phyloP scores from a whole-genome alignment of 2,329 filamentous ascomycete species.

The Sporothrix phasma region DNA sequence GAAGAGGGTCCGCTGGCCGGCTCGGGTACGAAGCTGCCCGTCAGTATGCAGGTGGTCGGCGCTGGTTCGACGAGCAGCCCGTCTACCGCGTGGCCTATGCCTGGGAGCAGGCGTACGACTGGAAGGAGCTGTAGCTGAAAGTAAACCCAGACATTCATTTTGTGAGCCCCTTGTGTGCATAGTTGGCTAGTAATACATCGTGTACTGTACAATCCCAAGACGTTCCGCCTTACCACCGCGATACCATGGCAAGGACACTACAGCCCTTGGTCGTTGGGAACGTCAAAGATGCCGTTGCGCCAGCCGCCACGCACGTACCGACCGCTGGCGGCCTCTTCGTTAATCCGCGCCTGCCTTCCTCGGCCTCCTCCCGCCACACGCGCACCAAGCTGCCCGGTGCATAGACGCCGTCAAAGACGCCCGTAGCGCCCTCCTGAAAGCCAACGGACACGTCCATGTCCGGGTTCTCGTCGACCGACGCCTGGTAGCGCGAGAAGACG shows the following conservation, averaged over 20 bases:
- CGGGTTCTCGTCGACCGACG: slow-evolving; percentile 45
- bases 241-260: not conserved
- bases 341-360: slow-evolving; percentile 58
- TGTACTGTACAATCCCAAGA: not conserved
- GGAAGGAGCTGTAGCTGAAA: slow-evolving; percentile 8
- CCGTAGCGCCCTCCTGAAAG: slow-evolving; percentile 36
- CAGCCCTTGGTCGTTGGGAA: slow-evolving; percentile 22
- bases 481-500: slow-evolving; percentile 23
- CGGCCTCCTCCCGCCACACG: slow-evolving; percentile 76
- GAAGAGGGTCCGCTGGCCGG: slow-evolving; percentile 4
- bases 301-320: slow-evolving; percentile 64
- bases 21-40: not conserved
- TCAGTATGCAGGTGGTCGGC: not conserved
- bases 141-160: not conserved
- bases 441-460: slow-evolving; percentile 68
- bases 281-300: slow-evolving; percentile 75
- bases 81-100: slow-evolving; percentile 8
- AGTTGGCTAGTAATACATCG: not conserved
- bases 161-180: not conserved
- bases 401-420: slow-evolving; percentile 73
- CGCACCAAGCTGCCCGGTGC: slow-evolving; percentile 82
- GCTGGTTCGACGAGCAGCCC: not conserved
- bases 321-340: slow-evolving; percentile 26
- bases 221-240: not conserved
- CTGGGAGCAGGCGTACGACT: slow-evolving; percentile 17